Base-by-base conservation (phyloP, 768 basidiomycete species). In the Psilocybe subaeruginosa region DNA sequence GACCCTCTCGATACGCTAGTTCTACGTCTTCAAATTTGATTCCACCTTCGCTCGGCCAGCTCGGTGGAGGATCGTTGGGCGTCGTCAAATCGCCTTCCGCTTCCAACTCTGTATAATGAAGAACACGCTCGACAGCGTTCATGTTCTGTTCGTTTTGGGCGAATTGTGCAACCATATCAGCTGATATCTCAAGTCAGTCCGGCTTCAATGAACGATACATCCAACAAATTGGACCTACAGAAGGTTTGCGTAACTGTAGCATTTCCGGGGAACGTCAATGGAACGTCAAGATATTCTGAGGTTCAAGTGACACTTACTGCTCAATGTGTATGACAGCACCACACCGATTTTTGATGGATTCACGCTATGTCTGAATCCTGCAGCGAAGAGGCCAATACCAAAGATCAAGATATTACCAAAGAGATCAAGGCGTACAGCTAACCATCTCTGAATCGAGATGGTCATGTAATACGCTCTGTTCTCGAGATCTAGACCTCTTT, bases 321-420 rank as follows among this genome's bases (percentile, higher is more conserved):
- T 73, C 17, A 79, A 67, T 2, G 80, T 77, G 64, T 85, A 85
- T 1, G 81, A 79, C 17, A 87, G 70, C 0, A 85, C 82, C 0
- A 85, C 83, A 33, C 86, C 86, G 57, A 85, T 81, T 64, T 82
- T 83, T 4, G 83, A 66, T 3, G 89, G 86, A 62, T 84, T 77
- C 11, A 87, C 82, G 0, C 80, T 72, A 47, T 80, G 74, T n/a
- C 88, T 73, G 73, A 87, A 86, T 3, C 85, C 84, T n/a, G 85
- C 85, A 7, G 88, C 88, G 69, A 92, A 91, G 11, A 92, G 74
- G 3, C 78, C 86, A 53, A 93, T 90, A 1, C 88, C 87, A n/a
- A 92, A 76, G 31, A 92, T 79, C 9, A 92, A 72, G 16, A 86
- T 64, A 66, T 89, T 89, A 1, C 85, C 87, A n/a, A 89, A 83